These are phyloP conservation scores for Tanacetum coccineum DNA, from an alignment of 129 eudicot genomes.

Conservation along the genomic window DNA sequence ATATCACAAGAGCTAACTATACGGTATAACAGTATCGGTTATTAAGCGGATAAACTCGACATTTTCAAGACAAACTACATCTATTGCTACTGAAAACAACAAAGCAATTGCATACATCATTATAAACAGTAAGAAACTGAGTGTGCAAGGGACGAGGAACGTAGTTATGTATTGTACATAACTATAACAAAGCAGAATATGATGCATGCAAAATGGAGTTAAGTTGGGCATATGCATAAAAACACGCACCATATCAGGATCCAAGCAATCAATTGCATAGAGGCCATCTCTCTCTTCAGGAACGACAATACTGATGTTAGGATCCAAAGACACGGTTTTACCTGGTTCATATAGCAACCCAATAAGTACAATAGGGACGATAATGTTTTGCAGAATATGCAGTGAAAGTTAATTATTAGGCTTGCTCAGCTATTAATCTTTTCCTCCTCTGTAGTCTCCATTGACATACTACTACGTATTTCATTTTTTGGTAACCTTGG, in stretches of 20 bases:
- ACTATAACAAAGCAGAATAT: background rate
- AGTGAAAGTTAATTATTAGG: background rate
- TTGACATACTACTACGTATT: background rate
- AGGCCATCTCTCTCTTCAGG: conserved; percentile 91
- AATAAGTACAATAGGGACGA: conserved; percentile 7
- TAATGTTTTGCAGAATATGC: background rate
- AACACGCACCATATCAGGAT: conserved; percentile 83
- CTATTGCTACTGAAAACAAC: conserved; percentile 5
- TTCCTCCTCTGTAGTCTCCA: conserved; percentile 11
- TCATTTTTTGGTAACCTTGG: background rate
- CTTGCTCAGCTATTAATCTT: background rate
- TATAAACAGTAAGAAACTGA: background rate
- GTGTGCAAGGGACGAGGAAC: background rate
- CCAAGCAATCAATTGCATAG: conserved; percentile 88
- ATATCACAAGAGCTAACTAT: background rate
- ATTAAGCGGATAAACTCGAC: background rate
- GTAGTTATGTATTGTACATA: background rate
- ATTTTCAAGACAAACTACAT: background rate
- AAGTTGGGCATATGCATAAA: background rate
- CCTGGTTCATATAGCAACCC: conserved; percentile 53
- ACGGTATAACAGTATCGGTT: background rate
- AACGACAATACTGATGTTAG: conserved; percentile 61
- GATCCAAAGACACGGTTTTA: conserved; percentile 60
- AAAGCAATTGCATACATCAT: background rate
- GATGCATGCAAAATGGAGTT: conserved; percentile 11